These are phyloP conservation scores for Cercospora zeina DNA, from an alignment of 2,329 filamentous ascomycete genomes.

Conservation along the genomic window DNA sequence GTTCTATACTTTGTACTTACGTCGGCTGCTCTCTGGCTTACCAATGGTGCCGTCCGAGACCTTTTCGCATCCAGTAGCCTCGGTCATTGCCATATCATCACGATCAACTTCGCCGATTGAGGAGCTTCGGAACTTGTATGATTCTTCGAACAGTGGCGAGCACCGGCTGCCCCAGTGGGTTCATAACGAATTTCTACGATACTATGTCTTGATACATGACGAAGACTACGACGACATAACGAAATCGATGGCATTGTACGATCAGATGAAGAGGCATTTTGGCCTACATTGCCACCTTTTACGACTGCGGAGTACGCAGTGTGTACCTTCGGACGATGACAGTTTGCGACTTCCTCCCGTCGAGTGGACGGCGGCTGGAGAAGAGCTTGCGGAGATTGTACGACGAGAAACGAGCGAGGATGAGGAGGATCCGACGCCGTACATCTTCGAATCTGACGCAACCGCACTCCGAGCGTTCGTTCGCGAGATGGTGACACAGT, in stretches of 20 bases:
- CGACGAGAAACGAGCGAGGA: constrained; percentile 58
- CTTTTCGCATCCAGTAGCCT: constrained; percentile 90
- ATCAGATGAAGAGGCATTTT: constrained; percentile 99
- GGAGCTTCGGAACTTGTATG: constrained; percentile 79
- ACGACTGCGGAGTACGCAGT: constrained; percentile 78
- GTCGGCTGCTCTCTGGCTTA: constrained; percentile 76
- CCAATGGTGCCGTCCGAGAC: constrained; percentile 84
- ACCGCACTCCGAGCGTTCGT: constrained; percentile 86
- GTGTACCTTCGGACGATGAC: constrained; percentile 87
- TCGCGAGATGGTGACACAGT: constrained; percentile 92
- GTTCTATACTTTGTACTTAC: constrained; percentile 82
- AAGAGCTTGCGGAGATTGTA: constrained; percentile 74
- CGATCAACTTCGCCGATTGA: constrained; percentile 81
- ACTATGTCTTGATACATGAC: constrained; percentile 95
- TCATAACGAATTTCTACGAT: constrained; percentile 86
- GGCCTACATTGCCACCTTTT: constrained; percentile 93
- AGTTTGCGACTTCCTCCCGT: constrained; percentile 76
- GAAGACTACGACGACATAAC: constrained; percentile 93
- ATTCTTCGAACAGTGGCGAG: constrained; percentile 76
- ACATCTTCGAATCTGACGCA: constrained; percentile 89
- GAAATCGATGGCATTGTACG: constrained; percentile 85
- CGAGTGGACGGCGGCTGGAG: constrained; percentile 84
- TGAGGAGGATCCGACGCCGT: constrained; percentile 69
- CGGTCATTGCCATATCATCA: constrained; percentile 92
- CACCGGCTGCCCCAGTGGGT: constrained; percentile 79